phyloP scores from a whole-genome alignment of 1,139 yeast species.

The Debaryomyces psychrophilus region DNA sequence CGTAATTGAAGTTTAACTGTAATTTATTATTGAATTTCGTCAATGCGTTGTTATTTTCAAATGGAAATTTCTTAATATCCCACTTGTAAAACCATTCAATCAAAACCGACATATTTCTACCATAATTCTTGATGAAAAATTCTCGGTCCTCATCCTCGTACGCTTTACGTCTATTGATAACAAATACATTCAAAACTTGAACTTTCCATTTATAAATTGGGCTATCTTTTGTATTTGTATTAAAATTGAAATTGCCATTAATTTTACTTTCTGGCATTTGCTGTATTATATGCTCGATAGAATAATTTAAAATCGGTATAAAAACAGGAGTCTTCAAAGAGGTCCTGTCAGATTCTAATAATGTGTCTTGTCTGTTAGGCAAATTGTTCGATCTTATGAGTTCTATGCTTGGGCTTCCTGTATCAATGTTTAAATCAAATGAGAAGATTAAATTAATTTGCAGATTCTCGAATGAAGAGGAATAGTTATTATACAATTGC shows the following conservation, averaged over 20 bases:
- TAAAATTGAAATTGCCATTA: constrained; percentile 19
- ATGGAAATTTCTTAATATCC: constrained; percentile 21
- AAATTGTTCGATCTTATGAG: constrained; percentile 27
- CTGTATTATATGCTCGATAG: constrained; percentile 39
- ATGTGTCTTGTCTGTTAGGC: constrained; percentile 1
- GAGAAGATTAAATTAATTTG: constrained; percentile 55
- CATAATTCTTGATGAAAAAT: constrained; percentile 33
- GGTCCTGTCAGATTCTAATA: neutral
- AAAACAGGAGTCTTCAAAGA: constrained; percentile 35
- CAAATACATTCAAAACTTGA: constrained; percentile 33
- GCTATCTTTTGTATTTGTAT: constrained; percentile 22
- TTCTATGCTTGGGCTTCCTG: constrained; percentile 43
- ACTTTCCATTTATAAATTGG: constrained; percentile 37
- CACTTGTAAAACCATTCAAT: constrained; percentile 32
- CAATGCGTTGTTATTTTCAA: constrained; percentile 19
- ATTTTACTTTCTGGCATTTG: constrained; percentile 32
- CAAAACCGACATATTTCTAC: constrained; percentile 29
- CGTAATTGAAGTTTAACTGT: constrained; percentile 27
- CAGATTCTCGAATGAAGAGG: constrained; percentile 27
- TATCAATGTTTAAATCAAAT: constrained; percentile 58
- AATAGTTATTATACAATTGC: constrained; percentile 43
- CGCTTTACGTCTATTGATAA: constrained; percentile 33
- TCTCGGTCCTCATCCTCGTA: constrained; percentile 19
- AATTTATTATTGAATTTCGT: constrained; percentile 27
- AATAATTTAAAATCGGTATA: constrained; percentile 43